Percentiles rank a stretch among this genome's conserved stretches.
Conservation (phyloP, 805 yeast genomes). For the Candida easanensis region DNA sequence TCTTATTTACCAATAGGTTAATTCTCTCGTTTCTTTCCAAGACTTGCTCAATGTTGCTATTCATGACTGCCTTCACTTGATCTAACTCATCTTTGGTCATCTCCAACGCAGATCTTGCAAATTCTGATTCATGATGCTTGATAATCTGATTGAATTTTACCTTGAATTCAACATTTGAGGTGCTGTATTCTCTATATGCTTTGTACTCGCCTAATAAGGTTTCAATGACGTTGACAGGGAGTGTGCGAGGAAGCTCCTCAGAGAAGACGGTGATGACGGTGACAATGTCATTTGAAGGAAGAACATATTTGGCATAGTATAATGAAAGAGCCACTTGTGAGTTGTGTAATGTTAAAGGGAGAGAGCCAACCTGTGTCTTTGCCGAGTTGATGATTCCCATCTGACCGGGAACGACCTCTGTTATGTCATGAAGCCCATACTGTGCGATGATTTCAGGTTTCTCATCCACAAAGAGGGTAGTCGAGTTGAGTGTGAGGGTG, state of each 20-base stretch:
- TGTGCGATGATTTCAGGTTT: constrained; percentile 41
- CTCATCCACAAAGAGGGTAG: constrained; percentile 58
- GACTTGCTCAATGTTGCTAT: constrained; percentile 58
- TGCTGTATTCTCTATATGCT: constrained; percentile 30
- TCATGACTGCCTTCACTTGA: constrained; percentile 55
- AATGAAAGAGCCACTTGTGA: constrained; percentile 13
- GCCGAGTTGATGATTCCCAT: constrained; percentile 52
- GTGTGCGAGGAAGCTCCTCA: constrained; percentile 17
- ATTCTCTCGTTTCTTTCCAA: constrained; percentile 60
- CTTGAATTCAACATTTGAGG: constrained; percentile 46
- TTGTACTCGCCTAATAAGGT: constrained; percentile 45
- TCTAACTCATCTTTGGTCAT: constrained; percentile 49
- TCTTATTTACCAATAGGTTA: constrained; percentile 54
- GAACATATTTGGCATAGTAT: constrained; percentile 22
- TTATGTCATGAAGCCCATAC: constrained; percentile 43
- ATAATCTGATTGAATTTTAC: constrained; percentile 55
- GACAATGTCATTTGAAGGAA: constrained; percentile 23
- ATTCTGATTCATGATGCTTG: constrained; percentile 47
- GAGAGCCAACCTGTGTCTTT: constrained; percentile 30
- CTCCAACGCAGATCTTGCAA: constrained; percentile 29
- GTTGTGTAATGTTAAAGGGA: constrained; percentile 15
- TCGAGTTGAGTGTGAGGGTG: constrained; percentile 51
- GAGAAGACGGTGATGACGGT: constrained; percentile 23
- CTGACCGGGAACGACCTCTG: constrained; percentile 53
- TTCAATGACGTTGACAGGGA: constrained; percentile 22